Percentiles rank a stretch among this genome's conserved stretches.
phyloP scores from a whole-genome alignment of 306 rosid genomes.

The Ceratonia siliqua region DNA sequence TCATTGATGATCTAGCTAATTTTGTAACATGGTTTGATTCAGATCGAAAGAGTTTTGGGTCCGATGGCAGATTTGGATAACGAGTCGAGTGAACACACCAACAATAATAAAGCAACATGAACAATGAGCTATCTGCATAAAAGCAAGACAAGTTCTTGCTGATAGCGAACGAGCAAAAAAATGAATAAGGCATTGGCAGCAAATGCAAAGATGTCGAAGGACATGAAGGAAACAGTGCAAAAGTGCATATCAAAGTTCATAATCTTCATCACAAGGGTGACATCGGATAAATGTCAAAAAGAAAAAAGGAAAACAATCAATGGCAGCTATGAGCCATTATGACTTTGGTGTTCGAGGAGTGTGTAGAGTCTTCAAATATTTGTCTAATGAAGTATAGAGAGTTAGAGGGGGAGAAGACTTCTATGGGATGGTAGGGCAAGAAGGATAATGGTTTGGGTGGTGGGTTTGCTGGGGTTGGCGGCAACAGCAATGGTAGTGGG shows the following conservation, averaged over 20 bases:
- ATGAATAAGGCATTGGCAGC: slow-evolving; percentile 83
- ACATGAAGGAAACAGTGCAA: slow-evolving; percentile 69
- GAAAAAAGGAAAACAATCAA: slow-evolving; percentile 77
- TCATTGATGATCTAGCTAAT: not conserved
- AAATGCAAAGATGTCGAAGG: slow-evolving; percentile 72
- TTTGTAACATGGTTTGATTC: not conserved
- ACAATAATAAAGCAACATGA: slow-evolving; percentile 14
- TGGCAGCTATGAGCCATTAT: slow-evolving; percentile 78
- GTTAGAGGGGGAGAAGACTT: slow-evolving; percentile 62
- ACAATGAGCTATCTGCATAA: slow-evolving; percentile 47
- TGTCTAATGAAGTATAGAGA: slow-evolving; percentile 68
- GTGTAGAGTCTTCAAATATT: slow-evolving; percentile 61
- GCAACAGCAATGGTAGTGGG: slow-evolving; percentile 31
- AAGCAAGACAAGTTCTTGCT: slow-evolving; percentile 69
- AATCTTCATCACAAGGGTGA: slow-evolving; percentile 68
- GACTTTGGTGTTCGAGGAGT: slow-evolving; percentile 67
- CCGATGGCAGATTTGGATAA: slow-evolving; percentile 77
- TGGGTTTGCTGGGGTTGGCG: too few species aligned
- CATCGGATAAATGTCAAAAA: slow-evolving; percentile 75
- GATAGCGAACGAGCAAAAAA: slow-evolving; percentile 71
- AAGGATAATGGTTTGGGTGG: slow-evolving; percentile 43
- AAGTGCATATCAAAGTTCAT: slow-evolving; percentile 74
- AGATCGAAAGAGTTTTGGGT: not conserved
- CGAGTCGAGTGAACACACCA: slow-evolving; percentile 61
- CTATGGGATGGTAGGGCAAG: slow-evolving; percentile 44